phyloP scores from a whole-genome alignment of 495 filamentous ascomycete genomes.

The Trichoderma parareesei region DNA sequence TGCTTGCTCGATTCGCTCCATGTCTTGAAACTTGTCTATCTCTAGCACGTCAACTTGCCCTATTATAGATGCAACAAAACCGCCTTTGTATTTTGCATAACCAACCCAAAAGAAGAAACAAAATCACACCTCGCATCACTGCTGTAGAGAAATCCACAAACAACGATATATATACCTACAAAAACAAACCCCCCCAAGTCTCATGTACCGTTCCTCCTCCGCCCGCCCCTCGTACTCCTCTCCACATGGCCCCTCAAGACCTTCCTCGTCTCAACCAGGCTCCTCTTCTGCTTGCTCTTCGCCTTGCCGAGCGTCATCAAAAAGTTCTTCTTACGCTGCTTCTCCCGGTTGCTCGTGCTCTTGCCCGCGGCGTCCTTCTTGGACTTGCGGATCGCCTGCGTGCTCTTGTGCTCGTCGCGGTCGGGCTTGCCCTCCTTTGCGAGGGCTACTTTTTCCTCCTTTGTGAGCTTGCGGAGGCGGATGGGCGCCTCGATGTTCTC shows the following conservation, averaged over 20 bases:
- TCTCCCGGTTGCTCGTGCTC: slow-evolving; percentile 96
- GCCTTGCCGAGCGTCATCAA: slow-evolving; percentile 96
- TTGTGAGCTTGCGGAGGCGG: slow-evolving; percentile 59
- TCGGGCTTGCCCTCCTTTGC: slow-evolving; percentile 68
- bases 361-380: slow-evolving; percentile 83
- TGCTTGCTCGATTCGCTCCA: neutral
- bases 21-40: neutral
- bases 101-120: no score
- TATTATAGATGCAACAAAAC: neutral
- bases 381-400: slow-evolving; percentile 69
- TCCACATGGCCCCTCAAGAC: slow-evolving; percentile 75
- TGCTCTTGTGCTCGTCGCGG: slow-evolving; percentile 69
- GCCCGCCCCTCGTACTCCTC: slow-evolving; percentile 73
- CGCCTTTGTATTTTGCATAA: neutral
- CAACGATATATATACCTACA: neutral
- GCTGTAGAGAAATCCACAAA: no score
- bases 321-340: slow-evolving; percentile 93
- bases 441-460: slow-evolving; percentile 72
- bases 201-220: slow-evolving; percentile 55
- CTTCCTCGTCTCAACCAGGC: slow-evolving; percentile 71
- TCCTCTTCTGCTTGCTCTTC: slow-evolving; percentile 84
- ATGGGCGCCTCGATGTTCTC: slow-evolving; percentile 75
- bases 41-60: neutral
- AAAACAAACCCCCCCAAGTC: neutral
- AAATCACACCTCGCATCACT: neutral